Percentiles rank a stretch among this genome's conserved stretches.
Conservation (phyloP, 2,329 filamentous ascomycete genomes). For the Erysiphe neolycopersici region DNA sequence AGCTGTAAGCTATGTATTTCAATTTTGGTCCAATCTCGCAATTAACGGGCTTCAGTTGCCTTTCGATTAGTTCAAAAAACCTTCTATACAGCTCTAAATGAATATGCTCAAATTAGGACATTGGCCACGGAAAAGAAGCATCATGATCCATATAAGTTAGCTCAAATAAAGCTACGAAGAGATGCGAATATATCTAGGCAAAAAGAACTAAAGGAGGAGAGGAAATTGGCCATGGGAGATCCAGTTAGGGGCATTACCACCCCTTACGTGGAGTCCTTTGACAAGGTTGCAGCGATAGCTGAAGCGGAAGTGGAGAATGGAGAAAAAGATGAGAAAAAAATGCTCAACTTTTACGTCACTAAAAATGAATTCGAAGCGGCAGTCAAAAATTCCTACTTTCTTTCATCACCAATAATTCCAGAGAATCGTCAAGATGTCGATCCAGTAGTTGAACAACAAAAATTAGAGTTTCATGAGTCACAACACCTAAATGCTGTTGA, state of each 20-base stretch:
- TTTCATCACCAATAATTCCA: conserved; percentile 30
- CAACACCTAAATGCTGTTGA: conserved; percentile 41
- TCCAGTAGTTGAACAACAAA: conserved; percentile 16
- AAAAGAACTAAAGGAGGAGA: conserved; percentile 36
- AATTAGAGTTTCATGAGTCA: conserved; percentile 20
- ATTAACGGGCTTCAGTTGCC: no score
- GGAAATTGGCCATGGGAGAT: conserved; percentile 41
- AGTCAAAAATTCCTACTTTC: conserved; percentile 35
- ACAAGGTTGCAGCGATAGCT: conserved; percentile 21
- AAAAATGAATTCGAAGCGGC: conserved; percentile 38
- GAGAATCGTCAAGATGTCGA: conserved; percentile 16
- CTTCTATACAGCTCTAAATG: no score
- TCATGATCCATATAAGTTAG: conserved; percentile 58
- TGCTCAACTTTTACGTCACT: conserved; percentile 53
- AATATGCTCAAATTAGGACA: conserved; percentile 12
- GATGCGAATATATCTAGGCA: conserved; percentile 57
- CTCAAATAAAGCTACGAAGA: conserved; percentile 61
- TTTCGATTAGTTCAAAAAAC: no score
- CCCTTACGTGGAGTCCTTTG: conserved; percentile 61
- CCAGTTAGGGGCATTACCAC: conserved; percentile 56
- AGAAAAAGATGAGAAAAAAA: conserved; percentile 16
- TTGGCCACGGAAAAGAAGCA: conserved; percentile 31
- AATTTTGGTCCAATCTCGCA: no score
- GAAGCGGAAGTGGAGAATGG: conserved; percentile 17
- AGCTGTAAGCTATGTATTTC: no score